Base-by-base conservation (phyloP, 768 basidiomycete genomes). In the Lentinula boryana region DNA sequence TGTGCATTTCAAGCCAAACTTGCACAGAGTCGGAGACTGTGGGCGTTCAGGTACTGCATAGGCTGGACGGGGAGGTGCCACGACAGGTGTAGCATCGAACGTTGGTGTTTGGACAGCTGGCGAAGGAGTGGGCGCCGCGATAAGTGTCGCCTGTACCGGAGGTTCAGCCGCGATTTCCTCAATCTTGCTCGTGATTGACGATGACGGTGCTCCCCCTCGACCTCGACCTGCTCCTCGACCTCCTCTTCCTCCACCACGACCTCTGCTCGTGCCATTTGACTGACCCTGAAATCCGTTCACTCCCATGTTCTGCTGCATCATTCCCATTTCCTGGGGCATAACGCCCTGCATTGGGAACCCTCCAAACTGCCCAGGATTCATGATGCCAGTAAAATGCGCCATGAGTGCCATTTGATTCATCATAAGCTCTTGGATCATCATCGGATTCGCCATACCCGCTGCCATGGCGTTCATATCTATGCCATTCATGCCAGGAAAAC, bases 331-430 rank as follows among this genome's bases (percentile, higher is more conserved):
- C 12, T 74, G 78, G 12, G 75, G 80, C 72, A 78, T 83, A 58
- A 64, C 73, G 56, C 77, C 80, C 69, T 79, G 86, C 77, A 85
- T 81, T 2, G 84, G 85, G 55, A 84, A 84, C 18, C 80, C 84
- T 31, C 38, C 36, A 74, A 83, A 84, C 67, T 84, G 85, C 8
- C 80, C 84, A 9, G 86, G 83, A 66, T 83, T 84, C 64, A 91
- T 79, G 71, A 93, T 87, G 32, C 87, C 90, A 44, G 91, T 90
- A 86, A 96, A 91, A 74, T 95, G 93, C 59, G 89, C 86, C 94
- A 95, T 95, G 68, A 95, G 80, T 31, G 91, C 88, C 89, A 93
- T 92, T 70, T 94, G 89, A 71, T 83, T 90, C 83, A 91, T 87
- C 85, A 95, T 87, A 82, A 95, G 88, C 70, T 93, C 93, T 72